Base-by-base conservation (phyloP, 352 stramenopile species). In the Globisporangium paddicum region DNA sequence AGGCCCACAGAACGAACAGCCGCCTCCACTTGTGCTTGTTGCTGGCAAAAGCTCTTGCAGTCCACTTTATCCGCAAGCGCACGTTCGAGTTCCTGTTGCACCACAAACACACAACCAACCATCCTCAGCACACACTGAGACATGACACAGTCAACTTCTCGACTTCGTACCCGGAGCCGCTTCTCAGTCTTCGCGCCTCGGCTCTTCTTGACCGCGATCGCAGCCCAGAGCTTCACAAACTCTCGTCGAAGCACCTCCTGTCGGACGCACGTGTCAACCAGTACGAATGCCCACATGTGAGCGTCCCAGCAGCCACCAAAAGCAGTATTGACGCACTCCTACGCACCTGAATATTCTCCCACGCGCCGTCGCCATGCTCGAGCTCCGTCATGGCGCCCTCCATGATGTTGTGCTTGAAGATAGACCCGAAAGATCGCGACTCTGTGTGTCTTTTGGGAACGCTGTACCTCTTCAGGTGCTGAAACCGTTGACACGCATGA, bases 311-410 rank as follows among this genome's bases (percentile, higher is more conserved):
- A n/a, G 11, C 23, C 8, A 30, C 25, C 26, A 38, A 13, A 25
- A 38, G 7, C 3, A 56, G 19, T 18, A 37, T 40, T 38, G 47
- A 25, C 19, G 47, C 28, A 21, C 23, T 40, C n/a, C 2, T 3
- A 25, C 32, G 9, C 44, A 84, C 78, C 69, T 86, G 76, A 54
- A 89, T 87, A 56, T 87, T 89, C 51, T 89, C 79, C 79, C 76
- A 89, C 25, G 59, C 49, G 63, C 79, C 79, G 59, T 84, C 66
- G 21, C 79, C 79, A 13, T 59, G 69, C 62, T 72, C 64, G 18
- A 88, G 66, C 42, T 75, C 74, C 3, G 11, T 45, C 21, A 75
- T 42, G 18, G 78, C 71, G 18, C 41, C 19, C 10, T 32, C 26
- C 41, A 30, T 44, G 25, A 10, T 6, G n/a, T 44, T 18, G 13